phyloP scores from a whole-genome alignment of 1,284 basidiomycete species.

The Rhodofomes roseus region DNA sequence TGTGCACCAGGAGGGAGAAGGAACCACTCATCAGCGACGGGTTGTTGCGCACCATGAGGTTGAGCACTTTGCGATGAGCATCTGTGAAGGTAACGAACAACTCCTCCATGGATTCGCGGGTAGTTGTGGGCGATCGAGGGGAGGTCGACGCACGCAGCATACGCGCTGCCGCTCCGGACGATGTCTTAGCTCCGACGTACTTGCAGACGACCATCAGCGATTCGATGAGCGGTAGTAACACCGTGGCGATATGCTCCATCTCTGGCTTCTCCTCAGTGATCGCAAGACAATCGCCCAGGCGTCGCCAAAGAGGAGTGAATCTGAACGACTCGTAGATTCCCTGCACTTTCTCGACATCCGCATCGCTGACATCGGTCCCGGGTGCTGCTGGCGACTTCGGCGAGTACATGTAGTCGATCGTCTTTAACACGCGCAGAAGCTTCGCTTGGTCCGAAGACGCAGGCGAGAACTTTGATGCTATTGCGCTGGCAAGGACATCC shows the following conservation, averaged over 20 bases:
- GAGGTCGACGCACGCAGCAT: constrained; percentile 56
- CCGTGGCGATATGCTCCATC: constrained; percentile 85
- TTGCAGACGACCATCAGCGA: constrained; percentile 98
- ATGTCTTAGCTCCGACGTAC: constrained; percentile 70
- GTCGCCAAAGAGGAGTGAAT: constrained; percentile 83
- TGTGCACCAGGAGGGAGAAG: constrained; percentile 94
- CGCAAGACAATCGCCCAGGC: constrained; percentile 81
- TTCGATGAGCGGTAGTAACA: constrained; percentile 89
- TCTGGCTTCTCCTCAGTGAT: constrained; percentile 78
- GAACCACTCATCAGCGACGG: constrained; percentile 98
- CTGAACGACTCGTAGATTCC: constrained; percentile 86
- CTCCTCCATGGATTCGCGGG: constrained; percentile 77
- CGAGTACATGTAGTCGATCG: constrained; percentile 93
- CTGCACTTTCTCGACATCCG: constrained; percentile 77
- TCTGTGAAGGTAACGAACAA: constrained; percentile 95
- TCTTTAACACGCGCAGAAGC: constrained; percentile 88
- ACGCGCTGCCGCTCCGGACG: constrained; percentile 39
- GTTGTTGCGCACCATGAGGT: constrained; percentile 97
- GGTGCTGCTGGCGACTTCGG: constrained; percentile 49
- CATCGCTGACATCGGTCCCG: constrained; percentile 32
- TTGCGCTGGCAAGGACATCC: constrained; percentile 59
- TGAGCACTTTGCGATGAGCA: constrained; percentile 90
- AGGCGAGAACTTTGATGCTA: constrained; percentile 86
- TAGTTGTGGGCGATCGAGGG: constrained; percentile 61
- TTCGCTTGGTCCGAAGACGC: constrained; percentile 93